Evolutionary conservation across 1,284 basidiomycete species (phyloP), one percentile per base, ranked within the genome.

Genomic region (Sporisorium exsertum): DNA sequence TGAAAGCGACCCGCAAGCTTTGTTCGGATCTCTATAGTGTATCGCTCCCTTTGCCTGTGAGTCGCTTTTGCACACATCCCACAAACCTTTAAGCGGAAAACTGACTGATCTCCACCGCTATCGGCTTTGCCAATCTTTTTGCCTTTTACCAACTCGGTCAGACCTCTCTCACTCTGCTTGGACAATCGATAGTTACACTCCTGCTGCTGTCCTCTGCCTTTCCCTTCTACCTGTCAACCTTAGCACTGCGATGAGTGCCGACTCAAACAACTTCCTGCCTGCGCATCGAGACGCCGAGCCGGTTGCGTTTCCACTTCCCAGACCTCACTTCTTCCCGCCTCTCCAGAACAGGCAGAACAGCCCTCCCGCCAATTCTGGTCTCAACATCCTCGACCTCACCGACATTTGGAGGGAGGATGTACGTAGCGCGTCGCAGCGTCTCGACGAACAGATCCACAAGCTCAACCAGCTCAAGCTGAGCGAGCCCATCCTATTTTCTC

Each of bases 1-100:
- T n/a, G 7, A 33, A 20, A 32, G 49, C 29, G 8, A 29, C 62
- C 49, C 57, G 53, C 58, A 66, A 45, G 64, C 64, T 60, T 66
- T 67, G 64, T 56, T 16, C 29, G 54, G 53, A 53, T 46, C 53
- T 12, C 58, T 29, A 51, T 67, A 57, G 52, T 29, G 3, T 10
- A 35, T 47, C 37, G 37, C 35, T 16, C 58, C 16, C 42, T 29
- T n/a, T 9, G 8, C 27, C 18, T 53, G 64, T 67, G 40, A 61
- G 64, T 53, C 18, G 12, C 20, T 42, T 12, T 47, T 27, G 53
- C 53, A 63, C 51, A 40, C 15, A 32, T 10, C 16, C n/a, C 13
- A 20, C 27, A 29, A 24, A 13, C 45, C 27, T 8, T 45, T 61
- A 18, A 35, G 29, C 40, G 20, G 29, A 27, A 26, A 27, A n/a